These are phyloP conservation scores for Chiua sp. DNA, from an alignment of 1,284 basidiomycete genomes.

Conservation along the genomic window DNA sequence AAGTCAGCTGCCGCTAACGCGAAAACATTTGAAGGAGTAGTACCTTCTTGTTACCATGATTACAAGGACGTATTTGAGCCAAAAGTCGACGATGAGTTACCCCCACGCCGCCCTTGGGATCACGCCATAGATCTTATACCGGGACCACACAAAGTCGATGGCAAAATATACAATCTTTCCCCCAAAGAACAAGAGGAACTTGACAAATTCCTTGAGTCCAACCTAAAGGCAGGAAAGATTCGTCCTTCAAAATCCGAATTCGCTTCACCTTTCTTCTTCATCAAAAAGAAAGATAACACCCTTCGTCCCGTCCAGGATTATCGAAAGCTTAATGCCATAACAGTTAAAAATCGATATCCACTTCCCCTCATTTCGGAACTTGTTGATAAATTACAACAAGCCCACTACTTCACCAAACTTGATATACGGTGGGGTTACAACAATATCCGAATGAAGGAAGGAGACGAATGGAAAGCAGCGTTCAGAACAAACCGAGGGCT, in stretches of 20 bases:
- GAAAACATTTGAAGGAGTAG: too few relatives aligned
- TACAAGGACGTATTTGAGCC: too few relatives aligned
- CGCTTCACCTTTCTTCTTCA: neutral
- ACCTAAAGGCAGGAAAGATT: neutral
- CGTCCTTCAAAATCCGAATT: neutral
- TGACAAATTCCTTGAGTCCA: neutral
- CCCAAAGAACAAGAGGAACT: neutral
- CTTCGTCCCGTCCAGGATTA: neutral
- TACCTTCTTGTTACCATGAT: too few relatives aligned
- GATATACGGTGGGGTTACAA: conserved; percentile 1
- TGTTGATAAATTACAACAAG: conserved; percentile 27
- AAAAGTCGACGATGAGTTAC: neutral
- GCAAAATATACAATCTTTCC: neutral
- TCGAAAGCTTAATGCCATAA: neutral
- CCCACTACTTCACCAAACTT: conserved; percentile 28
- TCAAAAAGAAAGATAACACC: neutral
- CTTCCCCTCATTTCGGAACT: conserved; percentile 37
- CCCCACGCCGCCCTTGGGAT: neutral
- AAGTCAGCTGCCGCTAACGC: too few relatives aligned
- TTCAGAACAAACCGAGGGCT: conserved; percentile 6
- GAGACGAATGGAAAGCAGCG: conserved; percentile 19
- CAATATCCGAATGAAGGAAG: conserved; percentile 22
- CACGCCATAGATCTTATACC: neutral
- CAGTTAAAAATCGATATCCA: neutral
- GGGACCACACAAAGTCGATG: neutral